These are phyloP conservation scores for Endotrypanum monterogeii DNA, from an alignment of 208 protist species.

Conservation along the genomic window DNA sequence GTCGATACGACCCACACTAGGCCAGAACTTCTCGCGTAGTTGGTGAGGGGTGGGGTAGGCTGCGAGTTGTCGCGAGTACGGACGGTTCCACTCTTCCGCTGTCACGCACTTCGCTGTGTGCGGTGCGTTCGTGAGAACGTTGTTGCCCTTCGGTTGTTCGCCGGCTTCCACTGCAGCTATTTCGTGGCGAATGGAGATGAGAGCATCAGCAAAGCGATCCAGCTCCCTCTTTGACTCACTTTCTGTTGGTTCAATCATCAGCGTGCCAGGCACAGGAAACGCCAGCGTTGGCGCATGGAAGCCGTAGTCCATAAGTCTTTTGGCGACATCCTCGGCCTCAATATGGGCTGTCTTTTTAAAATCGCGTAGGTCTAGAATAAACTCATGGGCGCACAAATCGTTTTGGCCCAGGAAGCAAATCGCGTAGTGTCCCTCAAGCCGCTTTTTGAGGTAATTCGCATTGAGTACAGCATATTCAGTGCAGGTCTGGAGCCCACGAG, in stretches of 20 bases:
- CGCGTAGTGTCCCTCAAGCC: conserved; percentile 93
- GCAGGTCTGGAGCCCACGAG: conserved; percentile 87
- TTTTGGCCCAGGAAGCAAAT: conserved; percentile 92
- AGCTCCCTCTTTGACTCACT: conserved; percentile 95
- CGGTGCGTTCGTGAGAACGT: conserved; percentile 96
- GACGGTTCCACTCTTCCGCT: conserved; percentile 87
- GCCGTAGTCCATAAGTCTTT: conserved; percentile 97
- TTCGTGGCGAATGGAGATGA: conserved; percentile 96
- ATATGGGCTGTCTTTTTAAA: conserved; percentile 95
- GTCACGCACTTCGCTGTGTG: conserved; percentile 92
- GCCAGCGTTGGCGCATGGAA: conserved; percentile 98
- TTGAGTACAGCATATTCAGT: conserved; percentile 97
- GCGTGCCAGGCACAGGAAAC: conserved; percentile 90
- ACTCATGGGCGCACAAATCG: conserved; percentile 96
- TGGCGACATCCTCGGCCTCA: conserved; percentile 97
- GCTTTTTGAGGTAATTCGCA: conserved; percentile 98
- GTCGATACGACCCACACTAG: conserved; percentile 93
- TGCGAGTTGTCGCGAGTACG: conserved; percentile 94
- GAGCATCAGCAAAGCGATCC: conserved; percentile 95
- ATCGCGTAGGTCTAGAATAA: conserved; percentile 96
- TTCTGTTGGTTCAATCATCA: conserved; percentile 99
- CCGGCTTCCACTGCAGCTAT: conserved; percentile 95
- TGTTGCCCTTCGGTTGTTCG: conserved; percentile 89
- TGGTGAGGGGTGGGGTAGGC: conserved; percentile 91
- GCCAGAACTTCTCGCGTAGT: conserved; percentile 95